phyloP scores from a whole-genome alignment of 108 stramenopile species.

The Skeletonema costatum region DNA sequence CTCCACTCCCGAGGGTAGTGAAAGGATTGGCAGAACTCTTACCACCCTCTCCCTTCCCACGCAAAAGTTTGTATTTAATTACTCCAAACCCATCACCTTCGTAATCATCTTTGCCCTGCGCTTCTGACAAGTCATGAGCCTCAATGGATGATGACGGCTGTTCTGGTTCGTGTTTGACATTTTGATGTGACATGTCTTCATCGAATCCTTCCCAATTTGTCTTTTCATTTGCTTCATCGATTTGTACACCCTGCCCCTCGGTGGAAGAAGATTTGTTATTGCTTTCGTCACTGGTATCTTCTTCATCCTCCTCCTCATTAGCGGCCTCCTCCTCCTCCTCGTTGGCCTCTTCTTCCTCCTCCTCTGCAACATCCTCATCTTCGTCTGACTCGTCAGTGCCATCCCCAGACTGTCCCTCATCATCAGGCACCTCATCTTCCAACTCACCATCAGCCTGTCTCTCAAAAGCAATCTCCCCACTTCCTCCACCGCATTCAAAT shows the following conservation, averaged over 20 bases:
- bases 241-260: background rate
- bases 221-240: background rate
- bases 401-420: background rate
- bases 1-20: background rate
- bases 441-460: background rate
- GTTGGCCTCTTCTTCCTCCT: background rate
- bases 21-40: background rate
- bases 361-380: background rate
- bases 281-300: background rate
- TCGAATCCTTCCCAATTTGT: conserved; percentile 13
- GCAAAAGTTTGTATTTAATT: background rate
- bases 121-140: background rate
- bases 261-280: background rate
- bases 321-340: background rate
- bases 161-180: background rate
- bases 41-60: background rate
- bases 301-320: background rate
- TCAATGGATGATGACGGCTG: background rate
- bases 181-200: conserved; percentile 7
- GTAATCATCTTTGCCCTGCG: background rate
- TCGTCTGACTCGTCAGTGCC: too few relatives aligned
- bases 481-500: background rate
- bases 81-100: conserved; percentile 5
- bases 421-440: background rate
- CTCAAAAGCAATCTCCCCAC: background rate